Evolutionary conservation across 495 filamentous ascomycete genomes (phyloP), one percentile per base, ranked within the genome.

Genomic region (Penicillium bovifimosum): DNA sequence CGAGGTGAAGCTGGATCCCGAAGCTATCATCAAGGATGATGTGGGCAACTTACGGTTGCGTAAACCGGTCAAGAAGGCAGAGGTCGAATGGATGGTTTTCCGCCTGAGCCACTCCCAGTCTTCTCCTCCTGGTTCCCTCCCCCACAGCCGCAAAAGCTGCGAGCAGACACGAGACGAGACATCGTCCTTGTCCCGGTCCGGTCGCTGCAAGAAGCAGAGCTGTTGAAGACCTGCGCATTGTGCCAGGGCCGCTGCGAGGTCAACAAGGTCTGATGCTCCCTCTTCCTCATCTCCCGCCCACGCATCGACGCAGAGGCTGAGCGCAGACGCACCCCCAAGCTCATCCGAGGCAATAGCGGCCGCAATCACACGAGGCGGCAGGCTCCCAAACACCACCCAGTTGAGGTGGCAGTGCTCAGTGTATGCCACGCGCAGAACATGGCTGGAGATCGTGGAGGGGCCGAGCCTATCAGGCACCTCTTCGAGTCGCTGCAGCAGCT

Each of bases 371-470:
- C 50, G 6, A 27, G 45, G 50, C 24, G 55, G 4, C 18, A 58
- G 49, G 38, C 41, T 58, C 29, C 40, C 6, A 58, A 58, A 58
- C 39, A 8, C 26, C 3, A 50, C 55, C 55, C 50, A 58, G 55
- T 58, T 58, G 16, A 58, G 55, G 35, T 58, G 55, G 10, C 10
- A n/a, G 32, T 13, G 2, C 46, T 40, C 50, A 34, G 55, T 18
- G 45, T 54, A 58, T 18, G 55, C 55, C n/a, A 58, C 39, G 34
- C 55, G 50, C 38, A 58, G 50, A 17, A 58, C 20, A 53, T 53
- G 49, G 16, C 39, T 24, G n/a, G 55, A 53, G 50, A 46, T 26
- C 50, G 36, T 2, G 17, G 55, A 58, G 38, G 50, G 31, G 35
- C 55, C 50, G 6, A 58, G 55, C 14, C 44, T 58, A 1, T 53